Evolutionary conservation across 257 asterid genomes (phyloP), one percentile per base, ranked within the genome.

Genomic region (Linaria vulgaris): DNA sequence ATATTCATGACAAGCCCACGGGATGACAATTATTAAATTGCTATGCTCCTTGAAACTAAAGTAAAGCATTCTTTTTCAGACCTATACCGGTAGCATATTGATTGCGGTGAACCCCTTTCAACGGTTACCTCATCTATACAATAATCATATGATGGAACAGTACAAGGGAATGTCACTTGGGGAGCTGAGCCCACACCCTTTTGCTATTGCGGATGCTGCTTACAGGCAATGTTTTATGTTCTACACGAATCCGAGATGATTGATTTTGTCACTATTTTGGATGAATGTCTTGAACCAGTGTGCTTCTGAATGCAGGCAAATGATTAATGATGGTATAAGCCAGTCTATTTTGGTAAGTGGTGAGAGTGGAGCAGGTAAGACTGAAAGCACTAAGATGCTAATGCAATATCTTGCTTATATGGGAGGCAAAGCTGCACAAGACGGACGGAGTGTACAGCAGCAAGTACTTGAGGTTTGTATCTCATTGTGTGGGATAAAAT

Each of bases 291-390:
- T 70, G 52, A 59, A 54, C 22, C 61, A 9, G 22, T 55, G 49
- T 23, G 21, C 46, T 64, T 70, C 52, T 70, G 47, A 46, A 54
- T 77, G 75, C 85, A 90, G 97, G 83, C 86, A 76, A 76, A 83
- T 90, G 96, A 84, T 90, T 47, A 78, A 79, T 61, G 96, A 88
- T 59, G 80, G 80, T 56, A 74, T 80, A 59, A 83, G 95, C 77
- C 96, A 90, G 67, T 53, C 97, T 25, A 90, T 90, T 75, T 80
- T 90, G 85, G 97, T 90, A 43, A 90, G 97, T 76, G 97, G 97
- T 65, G 97, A 90, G 79, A 90, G 97, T 68, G 97, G 96, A 71
- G 97, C 96, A 23, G 97, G 97, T 34, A 90, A 90, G 86, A 90
- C 97, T 59, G 97, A 90, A 74, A 85, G 89, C 82, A 90, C 96